Conservation (phyloP, 768 basidiomycete species). For the Psilocybe cyanescens region DNA sequence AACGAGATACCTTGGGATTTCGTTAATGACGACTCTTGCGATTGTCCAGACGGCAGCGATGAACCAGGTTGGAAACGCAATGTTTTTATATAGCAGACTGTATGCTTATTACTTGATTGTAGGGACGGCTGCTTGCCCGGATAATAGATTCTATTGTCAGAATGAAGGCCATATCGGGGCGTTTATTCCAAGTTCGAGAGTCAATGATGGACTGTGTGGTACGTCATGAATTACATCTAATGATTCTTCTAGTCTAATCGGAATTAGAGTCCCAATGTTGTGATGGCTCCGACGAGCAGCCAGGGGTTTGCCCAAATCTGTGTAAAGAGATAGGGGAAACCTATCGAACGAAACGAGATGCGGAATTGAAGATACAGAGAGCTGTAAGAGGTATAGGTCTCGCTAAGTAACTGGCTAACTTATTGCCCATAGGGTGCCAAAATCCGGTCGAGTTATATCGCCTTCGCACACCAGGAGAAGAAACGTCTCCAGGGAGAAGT, state of each 20-base stretch:
- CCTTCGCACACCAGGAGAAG: slow-evolving; percentile 89
- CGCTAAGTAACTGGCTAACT: not conserved
- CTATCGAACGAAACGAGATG: slow-evolving; percentile 69
- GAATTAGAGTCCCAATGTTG: slow-evolving; percentile 85
- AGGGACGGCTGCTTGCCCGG: slow-evolving; percentile 88
- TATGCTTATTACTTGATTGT: slow-evolving; percentile 8
- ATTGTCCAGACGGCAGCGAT: slow-evolving; percentile 94
- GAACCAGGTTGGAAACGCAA: slow-evolving; percentile 74
- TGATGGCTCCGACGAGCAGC: slow-evolving; percentile 91
- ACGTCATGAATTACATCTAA: slow-evolving; percentile 27
- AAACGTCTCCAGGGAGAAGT: slow-evolving; percentile 74
- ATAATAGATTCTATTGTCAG: slow-evolving; percentile 78
- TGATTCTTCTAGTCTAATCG: slow-evolving; percentile 17
- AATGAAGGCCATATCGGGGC: slow-evolving; percentile 90
- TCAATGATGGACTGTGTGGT: slow-evolving; percentile 95
- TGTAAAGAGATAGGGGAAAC: slow-evolving; percentile 78
- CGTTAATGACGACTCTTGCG: slow-evolving; percentile 95
- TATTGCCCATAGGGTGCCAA: slow-evolving; percentile 72
- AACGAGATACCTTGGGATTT: slow-evolving; percentile 78
- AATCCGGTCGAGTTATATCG: slow-evolving; percentile 87
- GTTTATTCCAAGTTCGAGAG: slow-evolving; percentile 76
- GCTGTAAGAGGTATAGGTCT: slow-evolving; percentile 55
- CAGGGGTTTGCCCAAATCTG: slow-evolving; percentile 76
- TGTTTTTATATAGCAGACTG: slow-evolving; percentile 1
- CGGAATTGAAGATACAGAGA: slow-evolving; percentile 76